A percentile compares a stretch with the other conserved stretches of the same genome.
Evolutionary conservation across 1,284 basidiomycete species (phyloP).

Genomic region (Gastroboletus turbinatus): DNA sequence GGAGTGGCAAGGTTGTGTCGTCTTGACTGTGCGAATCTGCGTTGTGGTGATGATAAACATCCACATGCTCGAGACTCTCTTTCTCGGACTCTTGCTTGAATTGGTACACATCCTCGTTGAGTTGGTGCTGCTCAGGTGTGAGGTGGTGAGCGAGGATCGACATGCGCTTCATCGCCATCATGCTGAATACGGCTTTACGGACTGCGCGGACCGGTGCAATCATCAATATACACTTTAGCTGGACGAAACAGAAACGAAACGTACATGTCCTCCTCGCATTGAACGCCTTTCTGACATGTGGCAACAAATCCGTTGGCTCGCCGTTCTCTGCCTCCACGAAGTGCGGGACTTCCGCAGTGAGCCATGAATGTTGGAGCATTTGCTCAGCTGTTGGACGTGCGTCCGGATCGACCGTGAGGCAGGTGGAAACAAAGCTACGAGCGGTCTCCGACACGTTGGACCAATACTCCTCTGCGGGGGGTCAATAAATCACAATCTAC

Average conservation of each 20-base stretch:
- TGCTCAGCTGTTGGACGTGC: constrained; percentile 76
- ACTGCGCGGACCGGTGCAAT: constrained; percentile 44
- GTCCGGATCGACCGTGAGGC: constrained; percentile 81
- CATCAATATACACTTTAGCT: background rate
- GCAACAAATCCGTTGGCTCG: constrained; percentile 78
- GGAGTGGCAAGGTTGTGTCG: background rate
- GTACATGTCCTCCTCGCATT: constrained; percentile 84
- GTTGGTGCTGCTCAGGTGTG: constrained; percentile 46
- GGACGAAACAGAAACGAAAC: constrained; percentile 32
- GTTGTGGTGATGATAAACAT: constrained; percentile 53
- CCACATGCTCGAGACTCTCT: constrained; percentile 40
- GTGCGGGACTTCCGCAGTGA: constrained; percentile 64
- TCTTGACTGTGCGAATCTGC: constrained; percentile 45
- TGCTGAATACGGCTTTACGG: constrained; percentile 83
- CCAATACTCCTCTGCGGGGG: constrained; percentile 75
- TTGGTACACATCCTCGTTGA: constrained; percentile 64
- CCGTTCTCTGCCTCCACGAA: constrained; percentile 71
- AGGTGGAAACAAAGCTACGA: constrained; percentile 76
- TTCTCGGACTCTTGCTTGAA: constrained; percentile 83
- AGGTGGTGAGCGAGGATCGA: constrained; percentile 45
- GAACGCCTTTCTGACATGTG: constrained; percentile 86
- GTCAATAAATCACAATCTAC: background rate
- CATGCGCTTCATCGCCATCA: constrained; percentile 84
- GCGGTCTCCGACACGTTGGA: constrained; percentile 79
- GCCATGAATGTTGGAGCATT: constrained; percentile 58